These are phyloP conservation scores for Russula compacta DNA, from an alignment of 768 basidiomycete genomes.

Conservation along the genomic window DNA sequence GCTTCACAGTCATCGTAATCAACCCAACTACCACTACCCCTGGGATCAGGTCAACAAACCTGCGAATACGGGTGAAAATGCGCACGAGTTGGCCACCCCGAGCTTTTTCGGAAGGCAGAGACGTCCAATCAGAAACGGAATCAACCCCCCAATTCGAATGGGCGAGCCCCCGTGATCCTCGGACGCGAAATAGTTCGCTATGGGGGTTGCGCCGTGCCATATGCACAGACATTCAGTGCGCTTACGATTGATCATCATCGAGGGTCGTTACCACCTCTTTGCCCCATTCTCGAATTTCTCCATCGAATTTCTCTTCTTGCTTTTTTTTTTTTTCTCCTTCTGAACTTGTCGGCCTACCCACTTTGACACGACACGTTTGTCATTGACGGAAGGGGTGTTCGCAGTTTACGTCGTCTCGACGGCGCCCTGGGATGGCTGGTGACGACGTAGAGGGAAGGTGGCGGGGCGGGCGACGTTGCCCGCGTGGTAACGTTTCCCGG, in stretches of 20 bases:
- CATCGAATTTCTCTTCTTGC: too few relatives aligned
- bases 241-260: not conserved
- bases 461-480: too few relatives aligned
- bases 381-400: too few relatives aligned
- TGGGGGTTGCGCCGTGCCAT: not conserved
- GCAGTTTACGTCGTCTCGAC: too few relatives aligned
- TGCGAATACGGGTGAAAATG: not conserved
- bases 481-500: too few relatives aligned
- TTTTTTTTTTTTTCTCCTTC: too few relatives aligned
- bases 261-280: too few relatives aligned
- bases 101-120: not conserved
- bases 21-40: not conserved
- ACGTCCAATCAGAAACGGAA: not conserved
- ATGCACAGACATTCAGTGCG: not conserved
- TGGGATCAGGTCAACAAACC: not conserved
- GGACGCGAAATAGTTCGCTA: not conserved
- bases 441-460: too few relatives aligned
- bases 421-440: too few relatives aligned
- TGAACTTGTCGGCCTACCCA: too few relatives aligned
- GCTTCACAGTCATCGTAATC: not conserved
- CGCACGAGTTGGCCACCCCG: not conserved
- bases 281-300: too few relatives aligned
- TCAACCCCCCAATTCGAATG: not conserved
- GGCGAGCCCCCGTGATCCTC: not conserved
- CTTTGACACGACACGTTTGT: too few relatives aligned